Evolutionary conservation across 2,329 filamentous ascomycete species (phyloP).

Genomic region (Penicillium hordei): DNA sequence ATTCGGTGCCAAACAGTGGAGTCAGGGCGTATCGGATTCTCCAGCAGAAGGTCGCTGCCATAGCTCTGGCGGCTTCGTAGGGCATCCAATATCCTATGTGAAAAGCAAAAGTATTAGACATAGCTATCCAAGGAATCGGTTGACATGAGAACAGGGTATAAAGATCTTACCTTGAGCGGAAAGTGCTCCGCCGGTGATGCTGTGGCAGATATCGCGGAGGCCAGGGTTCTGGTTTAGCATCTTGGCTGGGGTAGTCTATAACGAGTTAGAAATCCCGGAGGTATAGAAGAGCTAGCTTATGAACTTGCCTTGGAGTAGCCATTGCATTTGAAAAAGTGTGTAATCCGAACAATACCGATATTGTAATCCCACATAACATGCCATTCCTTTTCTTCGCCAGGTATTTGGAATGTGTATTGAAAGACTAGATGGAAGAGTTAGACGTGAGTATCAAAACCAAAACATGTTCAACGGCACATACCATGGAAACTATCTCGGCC

Average conservation of each 20-base stretch:
- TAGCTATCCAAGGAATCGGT: not conserved
- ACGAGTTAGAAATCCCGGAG: not conserved
- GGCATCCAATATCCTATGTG: conserved; percentile 91
- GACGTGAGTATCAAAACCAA: conserved; percentile 5
- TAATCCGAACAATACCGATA: conserved; percentile 88
- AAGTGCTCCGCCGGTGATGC: conserved; percentile 89
- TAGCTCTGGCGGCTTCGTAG: conserved; percentile 76
- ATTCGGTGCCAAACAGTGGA: conserved; percentile 83
- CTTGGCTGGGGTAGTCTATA: conserved; percentile 81
- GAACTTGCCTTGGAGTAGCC: conserved; percentile 76
- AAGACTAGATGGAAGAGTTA: conserved; percentile 26
- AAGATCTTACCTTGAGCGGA: conserved; percentile 74
- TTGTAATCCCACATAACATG: conserved; percentile 97
- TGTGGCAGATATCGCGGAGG: conserved; percentile 84
- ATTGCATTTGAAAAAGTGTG: conserved; percentile 89
- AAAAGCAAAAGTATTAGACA: not conserved
- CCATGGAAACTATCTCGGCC: conserved; percentile 86
- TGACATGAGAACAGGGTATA: conserved; percentile 3
- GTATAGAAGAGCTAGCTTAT: not conserved
- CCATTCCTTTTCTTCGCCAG: conserved; percentile 65
- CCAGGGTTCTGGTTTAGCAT: conserved; percentile 76
- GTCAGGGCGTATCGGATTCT: conserved; percentile 81
- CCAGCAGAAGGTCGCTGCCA: conserved; percentile 88
- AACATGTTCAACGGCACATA: conserved; percentile 37
- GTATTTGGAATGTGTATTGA: conserved; percentile 76